Evolutionary conservation across 441 rosid genomes (phyloP).

Genomic region (Gossypium aridum): DNA sequence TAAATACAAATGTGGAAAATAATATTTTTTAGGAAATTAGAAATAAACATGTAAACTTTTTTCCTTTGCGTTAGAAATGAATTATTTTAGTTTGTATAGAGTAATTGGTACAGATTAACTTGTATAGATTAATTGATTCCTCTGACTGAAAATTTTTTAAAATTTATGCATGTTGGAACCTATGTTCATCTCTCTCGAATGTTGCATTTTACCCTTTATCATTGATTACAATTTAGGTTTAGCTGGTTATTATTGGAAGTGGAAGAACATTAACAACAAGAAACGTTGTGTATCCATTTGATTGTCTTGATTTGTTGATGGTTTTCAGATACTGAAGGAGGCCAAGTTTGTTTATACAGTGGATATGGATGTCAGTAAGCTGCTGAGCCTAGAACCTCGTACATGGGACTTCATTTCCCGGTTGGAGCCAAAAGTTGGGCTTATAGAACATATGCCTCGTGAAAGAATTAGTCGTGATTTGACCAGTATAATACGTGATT

Average conservation of each 20-base stretch:
- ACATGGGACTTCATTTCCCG: slow-evolving; percentile 70
- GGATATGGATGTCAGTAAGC: slow-evolving; percentile 68
- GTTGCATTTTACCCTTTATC: neutral
- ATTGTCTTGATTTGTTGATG: slow-evolving; percentile 11
- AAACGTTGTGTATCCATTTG: neutral
- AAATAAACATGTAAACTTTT: neutral
- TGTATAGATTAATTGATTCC: neutral
- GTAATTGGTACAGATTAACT: neutral
- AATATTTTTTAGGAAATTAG: slow-evolving; percentile 1
- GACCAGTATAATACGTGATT: slow-evolving; percentile 40
- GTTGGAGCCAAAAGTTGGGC: slow-evolving; percentile 68
- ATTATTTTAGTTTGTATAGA: neutral
- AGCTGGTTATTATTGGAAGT: neutral
- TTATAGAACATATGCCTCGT: slow-evolving; percentile 46
- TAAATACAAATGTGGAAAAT: neutral
- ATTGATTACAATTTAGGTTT: neutral
- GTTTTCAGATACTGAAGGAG: slow-evolving; percentile 58
- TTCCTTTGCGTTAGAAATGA: neutral
- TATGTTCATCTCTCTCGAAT: neutral
- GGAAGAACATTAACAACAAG: slow-evolving; percentile 1
- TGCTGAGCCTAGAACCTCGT: slow-evolving; percentile 75
- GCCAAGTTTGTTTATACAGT: slow-evolving; percentile 91
- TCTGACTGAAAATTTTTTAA: neutral
- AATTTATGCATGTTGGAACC: neutral
- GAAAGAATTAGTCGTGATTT: slow-evolving; percentile 50